phyloP scores from a whole-genome alignment of 768 basidiomycete species.

The Piloderma croceum region DNA sequence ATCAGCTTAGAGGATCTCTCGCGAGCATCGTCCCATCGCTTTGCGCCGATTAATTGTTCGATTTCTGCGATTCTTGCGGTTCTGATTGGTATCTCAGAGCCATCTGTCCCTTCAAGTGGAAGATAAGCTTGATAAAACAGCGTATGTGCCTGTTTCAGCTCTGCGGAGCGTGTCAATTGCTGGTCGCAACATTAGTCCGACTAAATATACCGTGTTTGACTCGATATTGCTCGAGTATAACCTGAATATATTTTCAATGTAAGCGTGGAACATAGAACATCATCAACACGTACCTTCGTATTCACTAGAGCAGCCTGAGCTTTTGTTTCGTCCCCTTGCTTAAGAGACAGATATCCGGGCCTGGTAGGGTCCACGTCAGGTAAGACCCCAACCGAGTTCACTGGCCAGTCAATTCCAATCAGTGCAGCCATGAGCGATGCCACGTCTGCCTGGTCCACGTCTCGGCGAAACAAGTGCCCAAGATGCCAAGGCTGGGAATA shows the following conservation, averaged over 20 bases:
- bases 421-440: slow-evolving; percentile 73
- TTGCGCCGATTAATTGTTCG: slow-evolving; percentile 36
- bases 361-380: slow-evolving; percentile 63
- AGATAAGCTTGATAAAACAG: slow-evolving; percentile 61
- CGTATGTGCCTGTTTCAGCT: slow-evolving; percentile 52
- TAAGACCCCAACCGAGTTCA: slow-evolving; percentile 76
- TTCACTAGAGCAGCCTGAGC: slow-evolving; percentile 60
- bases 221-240: slow-evolving; percentile 71
- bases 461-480: slow-evolving; percentile 52
- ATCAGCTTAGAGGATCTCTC: slow-evolving; percentile 48
- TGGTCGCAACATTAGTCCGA: too few species aligned
- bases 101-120: slow-evolving; percentile 34
- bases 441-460: slow-evolving; percentile 82
- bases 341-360: slow-evolving; percentile 53
- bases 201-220: slow-evolving; percentile 68
- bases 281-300: slow-evolving; percentile 39
- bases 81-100: slow-evolving; percentile 29
- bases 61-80: slow-evolving; percentile 35
- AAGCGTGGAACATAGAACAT: neutral
- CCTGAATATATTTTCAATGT: slow-evolving; percentile 25
- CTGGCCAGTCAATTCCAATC: slow-evolving; percentile 69
- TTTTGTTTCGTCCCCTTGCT: slow-evolving; percentile 40
- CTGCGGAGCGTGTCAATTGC: too few species aligned
- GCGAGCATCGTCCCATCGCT: slow-evolving; percentile 47
- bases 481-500: slow-evolving; percentile 66